A percentile compares a stretch with the other conserved stretches of the same genome.
phyloP scores from a whole-genome alignment of 805 yeast genomes.

The Suhomyces emberorum region DNA sequence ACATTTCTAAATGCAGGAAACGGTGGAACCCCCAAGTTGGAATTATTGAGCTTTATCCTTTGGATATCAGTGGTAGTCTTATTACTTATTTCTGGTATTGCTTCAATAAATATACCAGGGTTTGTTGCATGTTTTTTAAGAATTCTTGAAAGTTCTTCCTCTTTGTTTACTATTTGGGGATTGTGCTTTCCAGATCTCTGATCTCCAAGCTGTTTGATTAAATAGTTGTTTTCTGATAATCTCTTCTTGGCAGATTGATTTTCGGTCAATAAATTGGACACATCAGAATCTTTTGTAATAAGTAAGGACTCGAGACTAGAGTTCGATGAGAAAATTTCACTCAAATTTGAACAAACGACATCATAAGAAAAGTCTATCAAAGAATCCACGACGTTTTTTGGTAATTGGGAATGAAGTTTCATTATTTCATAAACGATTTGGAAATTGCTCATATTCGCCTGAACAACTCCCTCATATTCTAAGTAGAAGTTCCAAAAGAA shows the following conservation, averaged over 20 bases:
- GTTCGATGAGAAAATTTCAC: slow-evolving; percentile 19
- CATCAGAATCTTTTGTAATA: slow-evolving; percentile 17
- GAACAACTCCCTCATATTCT: slow-evolving; percentile 45
- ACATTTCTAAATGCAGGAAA: slow-evolving; percentile 62
- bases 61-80: slow-evolving; percentile 16
- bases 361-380: slow-evolving; percentile 29
- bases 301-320: slow-evolving; percentile 16
- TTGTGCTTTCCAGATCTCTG: slow-evolving; percentile 4
- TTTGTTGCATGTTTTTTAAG: slow-evolving; percentile 24
- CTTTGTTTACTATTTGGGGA: slow-evolving; percentile 6
- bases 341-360: slow-evolving; percentile 17
- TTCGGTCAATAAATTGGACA: slow-evolving; percentile 24
- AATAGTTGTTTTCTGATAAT: slow-evolving; percentile 18
- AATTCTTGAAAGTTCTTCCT: slow-evolving; percentile 20
- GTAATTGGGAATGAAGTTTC: slow-evolving; percentile 44
- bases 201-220: slow-evolving; percentile 15
- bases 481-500: slow-evolving; percentile 58
- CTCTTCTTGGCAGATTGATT: slow-evolving; percentile 24
- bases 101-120: slow-evolving; percentile 34
- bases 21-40: slow-evolving; percentile 21
- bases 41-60: slow-evolving; percentile 19
- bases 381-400: slow-evolving; percentile 46
- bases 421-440: slow-evolving; percentile 44
- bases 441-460: slow-evolving; percentile 44
- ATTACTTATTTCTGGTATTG: slow-evolving; percentile 35